A percentile compares a stretch with the other conserved stretches of the same genome.
phyloP scores from a whole-genome alignment of 202 grass and related monocot species.

The Carex arenaria region DNA sequence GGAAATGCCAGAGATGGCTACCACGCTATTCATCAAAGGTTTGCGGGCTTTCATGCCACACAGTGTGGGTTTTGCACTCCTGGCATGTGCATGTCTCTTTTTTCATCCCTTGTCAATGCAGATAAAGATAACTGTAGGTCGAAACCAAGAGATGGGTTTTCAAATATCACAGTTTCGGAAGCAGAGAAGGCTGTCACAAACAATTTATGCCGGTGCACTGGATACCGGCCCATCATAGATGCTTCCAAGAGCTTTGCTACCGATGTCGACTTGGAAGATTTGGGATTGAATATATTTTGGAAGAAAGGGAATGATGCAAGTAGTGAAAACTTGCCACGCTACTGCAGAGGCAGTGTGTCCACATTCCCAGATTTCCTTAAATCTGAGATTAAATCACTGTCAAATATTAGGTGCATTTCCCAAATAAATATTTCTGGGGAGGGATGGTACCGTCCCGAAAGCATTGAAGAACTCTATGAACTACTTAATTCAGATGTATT shows the following conservation, averaged over 20 bases:
- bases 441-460: constrained; percentile 59
- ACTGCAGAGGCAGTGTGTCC: constrained; percentile 37
- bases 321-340: constrained; percentile 36
- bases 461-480: constrained; percentile 45
- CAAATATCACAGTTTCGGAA: constrained; percentile 45
- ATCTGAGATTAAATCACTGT: constrained; percentile 49
- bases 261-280: constrained; percentile 76
- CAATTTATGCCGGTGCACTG: constrained; percentile 80
- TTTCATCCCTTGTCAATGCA: constrained; percentile 63
- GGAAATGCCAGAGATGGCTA: constrained; percentile 57
- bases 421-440: not conserved
- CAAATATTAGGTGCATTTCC: not conserved
- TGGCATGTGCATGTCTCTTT: constrained; percentile 94
- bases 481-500: constrained; percentile 40
- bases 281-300: constrained; percentile 77
- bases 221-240: constrained; percentile 64
- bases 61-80: constrained; percentile 88
- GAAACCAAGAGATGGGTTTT: constrained; percentile 44
- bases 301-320: constrained; percentile 42
- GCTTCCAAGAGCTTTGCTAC: constrained; percentile 68
- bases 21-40: constrained; percentile 59
- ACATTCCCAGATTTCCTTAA: constrained; percentile 75
- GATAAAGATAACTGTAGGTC: constrained; percentile 38
- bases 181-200: constrained; percentile 53
- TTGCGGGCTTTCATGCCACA: constrained; percentile 73